A percentile compares a stretch with the other conserved stretches of the same genome.
Evolutionary conservation across 2,329 filamentous ascomycete genomes (phyloP).

Genomic region (Bisporella sp.): DNA sequence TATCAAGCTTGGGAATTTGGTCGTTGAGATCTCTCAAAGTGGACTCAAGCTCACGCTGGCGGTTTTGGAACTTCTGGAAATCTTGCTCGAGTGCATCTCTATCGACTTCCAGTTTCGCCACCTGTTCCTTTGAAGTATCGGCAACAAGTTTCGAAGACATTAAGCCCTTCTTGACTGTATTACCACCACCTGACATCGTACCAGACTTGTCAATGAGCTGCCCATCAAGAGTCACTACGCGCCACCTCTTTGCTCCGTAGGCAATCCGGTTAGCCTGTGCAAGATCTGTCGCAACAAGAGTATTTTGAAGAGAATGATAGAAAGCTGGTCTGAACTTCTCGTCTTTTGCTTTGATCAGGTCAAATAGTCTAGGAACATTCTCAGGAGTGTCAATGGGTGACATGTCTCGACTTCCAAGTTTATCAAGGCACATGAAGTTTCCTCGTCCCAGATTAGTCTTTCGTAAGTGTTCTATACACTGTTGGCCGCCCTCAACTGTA

Average conservation of each 20-base stretch:
- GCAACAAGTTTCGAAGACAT: slow-evolving; percentile 97
- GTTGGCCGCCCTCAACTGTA: slow-evolving; percentile 89
- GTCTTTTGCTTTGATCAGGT: slow-evolving; percentile 83
- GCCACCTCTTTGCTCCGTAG: slow-evolving; percentile 88
- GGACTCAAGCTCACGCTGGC: slow-evolving; percentile 72
- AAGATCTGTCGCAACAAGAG: slow-evolving; percentile 84
- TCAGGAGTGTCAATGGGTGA: slow-evolving; percentile 82
- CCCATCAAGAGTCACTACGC: slow-evolving; percentile 90
- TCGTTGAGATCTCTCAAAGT: slow-evolving; percentile 66
- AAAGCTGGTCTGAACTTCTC: slow-evolving; percentile 85
- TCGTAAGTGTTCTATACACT: slow-evolving; percentile 94
- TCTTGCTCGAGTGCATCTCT: slow-evolving; percentile 78
- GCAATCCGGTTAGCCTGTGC: slow-evolving; percentile 97
- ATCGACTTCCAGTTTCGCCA: slow-evolving; percentile 78
- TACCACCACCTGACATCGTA: slow-evolving; percentile 97
- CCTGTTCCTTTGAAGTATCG: slow-evolving; percentile 81
- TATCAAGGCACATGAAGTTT: slow-evolving; percentile 94
- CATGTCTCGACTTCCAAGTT: slow-evolving; percentile 71
- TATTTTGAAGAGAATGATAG: slow-evolving; percentile 92
- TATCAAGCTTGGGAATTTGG: slow-evolving; percentile 78
- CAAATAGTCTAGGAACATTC: slow-evolving; percentile 85
- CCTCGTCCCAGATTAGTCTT: slow-evolving; percentile 96
- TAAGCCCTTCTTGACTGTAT: slow-evolving; percentile 78
- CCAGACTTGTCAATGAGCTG: slow-evolving; percentile 97
- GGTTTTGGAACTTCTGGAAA: slow-evolving; percentile 78